Evolutionary conservation across 1,284 basidiomycete genomes (phyloP).

Genomic region (Ustilago nuda): DNA sequence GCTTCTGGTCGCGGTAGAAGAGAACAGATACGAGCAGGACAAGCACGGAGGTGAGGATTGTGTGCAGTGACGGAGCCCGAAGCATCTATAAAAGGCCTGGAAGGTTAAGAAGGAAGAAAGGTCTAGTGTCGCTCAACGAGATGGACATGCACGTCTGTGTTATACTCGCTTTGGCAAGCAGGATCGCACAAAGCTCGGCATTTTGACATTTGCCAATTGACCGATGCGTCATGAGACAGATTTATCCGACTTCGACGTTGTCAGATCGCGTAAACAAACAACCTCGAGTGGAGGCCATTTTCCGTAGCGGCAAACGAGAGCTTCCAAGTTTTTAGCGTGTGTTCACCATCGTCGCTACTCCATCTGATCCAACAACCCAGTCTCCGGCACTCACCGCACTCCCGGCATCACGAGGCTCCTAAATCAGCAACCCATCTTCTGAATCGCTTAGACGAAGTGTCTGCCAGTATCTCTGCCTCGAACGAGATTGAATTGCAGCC

Average conservation of each 20-base stretch:
- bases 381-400: not conserved
- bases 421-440: not conserved
- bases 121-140: not conserved
- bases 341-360: not conserved
- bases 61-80: slow-evolving; percentile 23
- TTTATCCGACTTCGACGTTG: not conserved
- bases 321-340: not conserved
- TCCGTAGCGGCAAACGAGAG: not conserved
- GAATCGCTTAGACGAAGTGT: not conserved
- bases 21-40: slow-evolving; percentile 33
- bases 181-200: slow-evolving; percentile 4
- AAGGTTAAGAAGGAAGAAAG: not conserved
- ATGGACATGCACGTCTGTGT: not conserved
- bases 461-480: slow-evolving; percentile 21
- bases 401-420: not conserved
- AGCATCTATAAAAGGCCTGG: slow-evolving; percentile 17
- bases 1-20: slow-evolving; percentile 20
- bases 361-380: not conserved
- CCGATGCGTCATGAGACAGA: not conserved
- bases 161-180: slow-evolving; percentile 6
- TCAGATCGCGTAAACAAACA: not conserved
- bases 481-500: slow-evolving; percentile 30
- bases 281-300: not conserved
- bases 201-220: not conserved
- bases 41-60: slow-evolving; percentile 31